Conservation (phyloP, 2,329 filamentous ascomycete genomes). For the Blastomyces parvus region DNA sequence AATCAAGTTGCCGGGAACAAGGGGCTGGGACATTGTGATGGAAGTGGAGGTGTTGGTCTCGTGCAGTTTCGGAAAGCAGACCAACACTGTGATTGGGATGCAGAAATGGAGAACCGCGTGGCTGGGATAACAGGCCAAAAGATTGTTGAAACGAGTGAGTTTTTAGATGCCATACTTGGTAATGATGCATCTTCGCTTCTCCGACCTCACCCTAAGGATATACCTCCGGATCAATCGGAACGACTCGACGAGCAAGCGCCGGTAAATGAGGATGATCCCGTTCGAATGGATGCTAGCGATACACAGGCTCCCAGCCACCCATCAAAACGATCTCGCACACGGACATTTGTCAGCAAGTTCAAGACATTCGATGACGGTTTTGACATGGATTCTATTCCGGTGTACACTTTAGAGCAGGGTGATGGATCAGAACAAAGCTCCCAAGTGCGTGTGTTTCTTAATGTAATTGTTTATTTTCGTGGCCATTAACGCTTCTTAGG, state of each 20-base stretch:
- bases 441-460: constrained; percentile 11
- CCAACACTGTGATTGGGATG: constrained; percentile 55
- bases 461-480: neutral
- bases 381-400: constrained; percentile 35
- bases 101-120: constrained; percentile 57
- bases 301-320: constrained; percentile 15
- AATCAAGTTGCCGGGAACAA: constrained; percentile 67
- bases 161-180: constrained; percentile 79
- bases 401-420: constrained; percentile 24
- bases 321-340: constrained; percentile 21
- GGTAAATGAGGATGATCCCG: constrained; percentile 5
- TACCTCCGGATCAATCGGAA: constrained; percentile 7
- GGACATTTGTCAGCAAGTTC: constrained; percentile 45
- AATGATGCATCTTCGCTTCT: constrained; percentile 66
- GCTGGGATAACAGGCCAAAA: constrained; percentile 67
- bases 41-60: constrained; percentile 61
- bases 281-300: constrained; percentile 9
- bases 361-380: constrained; percentile 61
- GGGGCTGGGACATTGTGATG: constrained; percentile 53
- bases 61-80: constrained; percentile 60
- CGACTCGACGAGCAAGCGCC: constrained; percentile 5
- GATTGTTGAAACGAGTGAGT: constrained; percentile 80
- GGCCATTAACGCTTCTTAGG: constrained; percentile 9
- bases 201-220: constrained; percentile 45
- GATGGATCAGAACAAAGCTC: constrained; percentile 10